These are phyloP conservation scores for Durio zibethinus DNA, from an alignment of 345 rosid species.

Conservation along the genomic window DNA sequence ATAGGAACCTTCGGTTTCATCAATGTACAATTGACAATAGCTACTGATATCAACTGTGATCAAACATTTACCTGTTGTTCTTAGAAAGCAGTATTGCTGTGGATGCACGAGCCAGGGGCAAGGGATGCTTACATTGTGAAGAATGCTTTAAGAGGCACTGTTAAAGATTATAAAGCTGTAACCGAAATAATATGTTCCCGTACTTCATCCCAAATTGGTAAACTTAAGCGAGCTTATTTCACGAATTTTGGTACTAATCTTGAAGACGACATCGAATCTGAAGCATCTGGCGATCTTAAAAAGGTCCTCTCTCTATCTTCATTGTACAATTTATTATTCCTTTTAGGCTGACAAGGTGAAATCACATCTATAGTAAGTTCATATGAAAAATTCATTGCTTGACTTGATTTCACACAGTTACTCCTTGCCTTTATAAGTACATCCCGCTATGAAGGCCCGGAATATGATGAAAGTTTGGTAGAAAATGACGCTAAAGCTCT, in stretches of 20 bases:
- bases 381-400: background rate
- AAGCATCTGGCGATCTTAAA: slow-evolving; percentile 47
- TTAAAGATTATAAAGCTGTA: slow-evolving; percentile 42
- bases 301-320: slow-evolving; percentile 23
- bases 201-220: slow-evolving; percentile 48
- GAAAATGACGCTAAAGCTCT: slow-evolving; percentile 55
- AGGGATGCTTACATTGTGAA: slow-evolving; percentile 43
- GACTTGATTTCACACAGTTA: slow-evolving; percentile 24
- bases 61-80: background rate
- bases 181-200: slow-evolving; percentile 57
- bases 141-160: slow-evolving; percentile 43
- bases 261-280: slow-evolving; percentile 46
- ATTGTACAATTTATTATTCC: background rate
- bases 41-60: background rate
- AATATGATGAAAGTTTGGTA: slow-evolving; percentile 38
- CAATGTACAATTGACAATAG: background rate
- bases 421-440: slow-evolving; percentile 51
- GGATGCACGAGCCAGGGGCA: slow-evolving; percentile 55
- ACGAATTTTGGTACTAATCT: slow-evolving; percentile 30
- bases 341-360: background rate
- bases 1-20: background rate
- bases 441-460: slow-evolving; percentile 68
- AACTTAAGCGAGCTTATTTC: slow-evolving; percentile 47
- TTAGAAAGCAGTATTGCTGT: slow-evolving; percentile 54
- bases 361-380: background rate